Percentiles rank a stretch among this genome's conserved stretches.
These are phyloP conservation scores for Neophaeococcomyces aloes DNA, from an alignment of 2,329 filamentous ascomycete species.

Conservation along the genomic window DNA sequence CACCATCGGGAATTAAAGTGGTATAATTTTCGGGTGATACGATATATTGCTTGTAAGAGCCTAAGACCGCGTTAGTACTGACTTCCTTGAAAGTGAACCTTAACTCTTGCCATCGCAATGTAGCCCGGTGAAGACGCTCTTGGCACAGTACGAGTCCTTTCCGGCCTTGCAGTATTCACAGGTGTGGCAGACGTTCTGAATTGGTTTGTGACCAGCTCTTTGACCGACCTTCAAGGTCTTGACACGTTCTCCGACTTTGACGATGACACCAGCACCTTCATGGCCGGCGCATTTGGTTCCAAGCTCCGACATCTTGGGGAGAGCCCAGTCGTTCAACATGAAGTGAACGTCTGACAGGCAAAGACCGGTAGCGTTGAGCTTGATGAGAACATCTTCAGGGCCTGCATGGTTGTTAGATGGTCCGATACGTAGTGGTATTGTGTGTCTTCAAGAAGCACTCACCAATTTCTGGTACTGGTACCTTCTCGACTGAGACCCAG, in stretches of 20 bases:
- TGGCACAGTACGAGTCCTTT: constrained; percentile 43
- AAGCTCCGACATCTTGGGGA: constrained; percentile 37
- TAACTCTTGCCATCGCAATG: constrained; percentile 16
- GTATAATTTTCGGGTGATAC: constrained; percentile 45
- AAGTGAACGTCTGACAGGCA: constrained; percentile 50
- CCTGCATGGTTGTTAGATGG: constrained; percentile 24
- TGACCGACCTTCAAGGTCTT: constrained; percentile 44
- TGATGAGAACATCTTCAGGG: constrained; percentile 46
- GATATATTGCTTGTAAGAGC: constrained; percentile 51
- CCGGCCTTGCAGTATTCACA: constrained; percentile 43
- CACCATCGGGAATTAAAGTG: constrained; percentile 44
- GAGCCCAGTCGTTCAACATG: constrained; percentile 45
- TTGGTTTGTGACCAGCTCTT: constrained; percentile 43
- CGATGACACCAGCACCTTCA: constrained; percentile 49
- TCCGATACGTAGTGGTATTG: neutral
- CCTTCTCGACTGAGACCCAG: constrained; percentile 20
- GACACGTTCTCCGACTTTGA: constrained; percentile 44
- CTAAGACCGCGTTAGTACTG: constrained; percentile 16
- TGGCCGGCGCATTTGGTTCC: constrained; percentile 42
- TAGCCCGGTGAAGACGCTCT: constrained; percentile 37
- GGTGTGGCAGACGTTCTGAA: constrained; percentile 40
- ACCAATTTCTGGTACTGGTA: constrained; percentile 21
- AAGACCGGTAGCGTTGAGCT: constrained; percentile 48
- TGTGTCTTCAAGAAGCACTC: neutral
- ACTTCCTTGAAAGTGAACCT: neutral